phyloP scores from a whole-genome alignment of 1,284 basidiomycete species.

The Ustilago xerochloae region DNA sequence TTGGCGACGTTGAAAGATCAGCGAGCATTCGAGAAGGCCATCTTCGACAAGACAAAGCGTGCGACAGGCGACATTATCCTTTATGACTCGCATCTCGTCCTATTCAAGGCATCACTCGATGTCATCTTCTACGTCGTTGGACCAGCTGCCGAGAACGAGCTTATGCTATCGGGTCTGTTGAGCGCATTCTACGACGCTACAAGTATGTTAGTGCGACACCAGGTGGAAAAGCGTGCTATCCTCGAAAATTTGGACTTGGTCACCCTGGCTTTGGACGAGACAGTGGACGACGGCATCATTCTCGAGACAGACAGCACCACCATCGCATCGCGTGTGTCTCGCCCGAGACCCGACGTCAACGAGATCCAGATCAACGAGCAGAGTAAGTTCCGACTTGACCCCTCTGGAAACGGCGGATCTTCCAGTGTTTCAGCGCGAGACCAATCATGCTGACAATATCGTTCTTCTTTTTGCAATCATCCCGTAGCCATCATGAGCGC shows the following conservation, averaged over 20 bases:
- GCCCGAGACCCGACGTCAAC: slow-evolving; percentile 89
- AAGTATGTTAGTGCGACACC: slow-evolving; percentile 80
- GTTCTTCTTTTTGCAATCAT: neutral
- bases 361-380: slow-evolving; percentile 99
- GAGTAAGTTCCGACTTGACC: slow-evolving; percentile 64
- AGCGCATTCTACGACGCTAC: slow-evolving; percentile 87
- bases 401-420: no score
- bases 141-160: slow-evolving; percentile 88
- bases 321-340: slow-evolving; percentile 92
- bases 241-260: slow-evolving; percentile 95
- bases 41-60: slow-evolving; percentile 81
- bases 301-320: slow-evolving; percentile 95
- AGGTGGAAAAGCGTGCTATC: slow-evolving; percentile 93
- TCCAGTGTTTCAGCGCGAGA: no score
- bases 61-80: slow-evolving; percentile 82
- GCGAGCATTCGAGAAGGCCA: slow-evolving; percentile 90
- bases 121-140: slow-evolving; percentile 95
- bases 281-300: slow-evolving; percentile 96
- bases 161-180: slow-evolving; percentile 90
- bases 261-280: slow-evolving; percentile 92
- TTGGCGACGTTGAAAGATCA: slow-evolving; percentile 87
- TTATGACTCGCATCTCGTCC: slow-evolving; percentile 87
- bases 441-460: slow-evolving; percentile 69
- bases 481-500: slow-evolving; percentile 66
- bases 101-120: slow-evolving; percentile 94